Conservation (phyloP, 1,284 basidiomycete genomes). For the Naganishia sp. region DNA sequence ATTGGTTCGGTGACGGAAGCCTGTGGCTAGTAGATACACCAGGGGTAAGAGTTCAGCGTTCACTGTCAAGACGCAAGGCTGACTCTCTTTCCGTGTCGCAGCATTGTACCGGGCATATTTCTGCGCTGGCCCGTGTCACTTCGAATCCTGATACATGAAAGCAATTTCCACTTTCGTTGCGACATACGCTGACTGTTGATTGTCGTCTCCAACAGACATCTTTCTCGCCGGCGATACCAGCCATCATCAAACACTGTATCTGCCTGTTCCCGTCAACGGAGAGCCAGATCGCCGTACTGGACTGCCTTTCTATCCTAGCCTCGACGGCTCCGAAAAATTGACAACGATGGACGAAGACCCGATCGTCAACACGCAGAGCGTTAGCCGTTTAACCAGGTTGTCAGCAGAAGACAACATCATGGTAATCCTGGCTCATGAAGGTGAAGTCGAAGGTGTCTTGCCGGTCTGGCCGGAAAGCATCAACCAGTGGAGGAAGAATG, state of each 20-base stretch:
- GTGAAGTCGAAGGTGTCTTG: conserved; percentile 35
- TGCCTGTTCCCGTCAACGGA: conserved; percentile 35
- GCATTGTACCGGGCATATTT: conserved; percentile 39
- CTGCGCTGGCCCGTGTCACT: conserved; percentile 38
- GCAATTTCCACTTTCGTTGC: conserved; percentile 6
- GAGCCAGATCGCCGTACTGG: conserved; percentile 29
- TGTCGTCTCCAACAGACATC: conserved; percentile 31
- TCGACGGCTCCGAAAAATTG: conserved; percentile 1
- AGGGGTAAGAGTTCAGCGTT: conserved; percentile 33
- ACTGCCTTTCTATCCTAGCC: conserved; percentile 13
- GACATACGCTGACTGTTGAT: too few relatives aligned
- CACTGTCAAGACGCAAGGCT: background rate
- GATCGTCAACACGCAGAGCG: conserved; percentile 32
- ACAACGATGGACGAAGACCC: conserved; percentile 31
- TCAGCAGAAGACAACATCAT: conserved; percentile 38
- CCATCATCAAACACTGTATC: conserved; percentile 38
- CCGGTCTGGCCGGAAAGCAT: conserved; percentile 33
- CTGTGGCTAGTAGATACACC: conserved; percentile 41
- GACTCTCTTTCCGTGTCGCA: conserved; percentile 4
- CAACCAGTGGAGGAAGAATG: conserved; percentile 34
- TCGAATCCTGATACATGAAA: conserved; percentile 36
- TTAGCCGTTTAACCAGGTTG: conserved; percentile 36
- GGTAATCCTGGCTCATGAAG: conserved; percentile 41
- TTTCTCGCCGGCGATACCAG: conserved; percentile 38
- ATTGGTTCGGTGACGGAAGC: conserved; percentile 42